Base-by-base conservation (phyloP, 2,329 filamentous ascomycete species). In the Talaromyces sp. region DNA sequence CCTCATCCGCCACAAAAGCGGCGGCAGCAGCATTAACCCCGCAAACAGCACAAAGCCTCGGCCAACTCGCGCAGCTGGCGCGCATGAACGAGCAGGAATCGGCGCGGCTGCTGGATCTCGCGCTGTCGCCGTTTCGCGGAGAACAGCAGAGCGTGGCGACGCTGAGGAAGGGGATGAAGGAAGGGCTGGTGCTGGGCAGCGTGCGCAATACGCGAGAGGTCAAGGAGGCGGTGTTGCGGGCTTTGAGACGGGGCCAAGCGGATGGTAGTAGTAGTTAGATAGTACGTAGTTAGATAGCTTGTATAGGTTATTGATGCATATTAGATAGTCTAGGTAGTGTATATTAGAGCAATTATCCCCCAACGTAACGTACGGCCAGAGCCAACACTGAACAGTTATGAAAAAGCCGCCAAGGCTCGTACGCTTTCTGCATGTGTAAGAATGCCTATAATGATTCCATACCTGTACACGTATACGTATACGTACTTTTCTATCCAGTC, bases 181-280 rank as follows among this genome's bases (percentile, higher is more conserved):
- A 94, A 68, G 96, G 91, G 83, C 79, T 97, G 66, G 86, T 97
- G 56, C 87, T 95, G 73, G 95, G 95, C 70, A 92, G 88, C 14
- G 89, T 95, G 62, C 83, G 86, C 65, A 85, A 84, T 54, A 90
- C 93, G 74, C 88, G 87, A 0, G 90, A 93, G 76, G 93, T 97
- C 9, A 83, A 87, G 66, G 88, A 91, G 73, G 92, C 92, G 0
- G 81, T 96, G 66, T 86, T 86, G 26, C 83, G 81, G 61, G 86
- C 87, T 29, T 76, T 84, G 71, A 85, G 81, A 69, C 78, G 85
- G 66, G 32, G 12, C 2, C n/a, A 24, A 24, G 12, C 21, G 43
- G 43, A n/a, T 46, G 14, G 7, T 5, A 3, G n/a, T 7, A 11
- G 10, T 19, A 46, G 38, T 11, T 43, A 19, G 41, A n/a, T n/a